Conservation (phyloP, 1,139 yeast genomes). For the Scheffersomyces segobiensis region DNA sequence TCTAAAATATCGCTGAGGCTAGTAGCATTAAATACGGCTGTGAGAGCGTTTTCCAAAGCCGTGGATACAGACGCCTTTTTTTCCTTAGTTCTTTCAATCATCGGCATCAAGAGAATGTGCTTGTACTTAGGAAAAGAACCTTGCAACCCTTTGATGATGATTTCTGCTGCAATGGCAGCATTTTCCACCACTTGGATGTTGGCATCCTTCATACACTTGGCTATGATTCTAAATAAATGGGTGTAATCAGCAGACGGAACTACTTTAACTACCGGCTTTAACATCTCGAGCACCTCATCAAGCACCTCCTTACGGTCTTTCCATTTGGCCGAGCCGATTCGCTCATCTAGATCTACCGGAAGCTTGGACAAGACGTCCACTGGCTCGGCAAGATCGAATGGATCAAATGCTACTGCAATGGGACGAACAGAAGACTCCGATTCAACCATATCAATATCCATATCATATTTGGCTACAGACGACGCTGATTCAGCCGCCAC, state of each 20-base stretch:
- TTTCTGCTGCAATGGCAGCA: slow-evolving; percentile 70
- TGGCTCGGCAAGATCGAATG: slow-evolving; percentile 43
- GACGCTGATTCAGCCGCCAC: slow-evolving; percentile 16
- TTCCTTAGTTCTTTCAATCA: slow-evolving; percentile 84
- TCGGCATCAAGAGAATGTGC: slow-evolving; percentile 54
- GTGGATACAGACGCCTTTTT: slow-evolving; percentile 78
- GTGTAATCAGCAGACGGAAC: slow-evolving; percentile 54
- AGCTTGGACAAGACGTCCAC: slow-evolving; percentile 63
- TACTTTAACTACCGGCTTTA: slow-evolving; percentile 52
- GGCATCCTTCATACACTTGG: slow-evolving; percentile 84
- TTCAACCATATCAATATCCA: slow-evolving; percentile 47
- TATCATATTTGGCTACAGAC: slow-evolving; percentile 15
- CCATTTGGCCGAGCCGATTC: slow-evolving; percentile 74
- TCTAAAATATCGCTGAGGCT: slow-evolving; percentile 61
- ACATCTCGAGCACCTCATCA: slow-evolving; percentile 59
- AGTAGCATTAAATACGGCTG: slow-evolving; percentile 56
- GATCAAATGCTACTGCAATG: slow-evolving; percentile 27
- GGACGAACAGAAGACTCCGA: slow-evolving; percentile 10
- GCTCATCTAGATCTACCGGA: slow-evolving; percentile 59
- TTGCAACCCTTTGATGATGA: slow-evolving; percentile 68
- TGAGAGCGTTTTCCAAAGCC: slow-evolving; percentile 65
- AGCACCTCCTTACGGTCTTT: slow-evolving; percentile 87
- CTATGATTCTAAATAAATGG: slow-evolving; percentile 57
- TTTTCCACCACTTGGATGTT: slow-evolving; percentile 84
- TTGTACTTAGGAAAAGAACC: slow-evolving; percentile 56